These are phyloP conservation scores for Rutstroemia sydowiana DNA, from an alignment of 2,329 filamentous ascomycete genomes.

Conservation along the genomic window DNA sequence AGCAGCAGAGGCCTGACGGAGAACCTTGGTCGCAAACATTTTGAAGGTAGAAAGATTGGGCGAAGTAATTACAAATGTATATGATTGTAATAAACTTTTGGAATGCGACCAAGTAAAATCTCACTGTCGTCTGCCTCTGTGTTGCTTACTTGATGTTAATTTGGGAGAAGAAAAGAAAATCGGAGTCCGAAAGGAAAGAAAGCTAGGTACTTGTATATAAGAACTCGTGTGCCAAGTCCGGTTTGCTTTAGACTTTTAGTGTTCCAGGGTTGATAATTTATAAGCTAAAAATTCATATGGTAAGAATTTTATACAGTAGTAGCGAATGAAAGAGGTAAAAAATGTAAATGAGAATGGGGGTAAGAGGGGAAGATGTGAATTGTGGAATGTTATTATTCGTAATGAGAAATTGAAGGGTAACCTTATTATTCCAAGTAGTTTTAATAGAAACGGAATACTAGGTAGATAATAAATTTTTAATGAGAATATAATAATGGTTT, in stretches of 20 bases:
- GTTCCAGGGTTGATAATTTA: neutral
- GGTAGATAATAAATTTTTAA: too few species aligned
- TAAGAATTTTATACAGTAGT: too few species aligned
- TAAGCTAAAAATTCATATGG: too few species aligned
- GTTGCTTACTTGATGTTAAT: neutral
- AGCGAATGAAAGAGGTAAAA: too few species aligned
- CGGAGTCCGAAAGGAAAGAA: neutral
- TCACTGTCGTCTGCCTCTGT: neutral
- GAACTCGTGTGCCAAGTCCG: neutral
- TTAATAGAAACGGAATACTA: too few species aligned
- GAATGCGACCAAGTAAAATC: neutral
- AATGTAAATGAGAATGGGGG: too few species aligned
- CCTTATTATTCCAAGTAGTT: too few species aligned
- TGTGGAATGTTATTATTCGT: too few species aligned
- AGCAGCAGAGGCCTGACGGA: constrained; percentile 29
- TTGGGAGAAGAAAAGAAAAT: neutral
- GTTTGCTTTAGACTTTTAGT: neutral
- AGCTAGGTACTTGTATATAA: neutral
- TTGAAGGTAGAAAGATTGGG: constrained; percentile 12
- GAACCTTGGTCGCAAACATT: constrained; percentile 33
- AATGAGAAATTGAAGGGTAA: too few species aligned
- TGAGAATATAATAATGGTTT: too few species aligned
- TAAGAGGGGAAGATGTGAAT: too few species aligned
- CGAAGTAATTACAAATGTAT: neutral
- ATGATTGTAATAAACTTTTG: neutral